Percentiles rank a stretch among this genome's conserved stretches.
Evolutionary conservation across 2,329 filamentous ascomycete genomes (phyloP).

Genomic region (Dothistroma septosporum): DNA sequence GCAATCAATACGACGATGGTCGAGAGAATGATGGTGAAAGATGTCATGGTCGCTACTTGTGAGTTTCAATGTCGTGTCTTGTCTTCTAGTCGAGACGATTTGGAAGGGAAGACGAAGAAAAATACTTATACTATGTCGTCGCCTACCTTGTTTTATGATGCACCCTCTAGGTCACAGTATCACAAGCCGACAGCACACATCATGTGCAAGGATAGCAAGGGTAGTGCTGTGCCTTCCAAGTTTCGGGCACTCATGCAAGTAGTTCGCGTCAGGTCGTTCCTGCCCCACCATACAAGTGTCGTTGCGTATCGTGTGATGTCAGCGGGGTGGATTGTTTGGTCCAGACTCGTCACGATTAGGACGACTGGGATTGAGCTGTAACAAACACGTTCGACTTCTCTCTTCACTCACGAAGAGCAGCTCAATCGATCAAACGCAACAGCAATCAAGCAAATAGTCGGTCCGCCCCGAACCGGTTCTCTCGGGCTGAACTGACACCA

Average conservation of each 20-base stretch:
- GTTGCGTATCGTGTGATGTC: neutral
- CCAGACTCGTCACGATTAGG: neutral
- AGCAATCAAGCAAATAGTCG: neutral
- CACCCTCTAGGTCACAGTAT: neutral
- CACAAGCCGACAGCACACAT: neutral
- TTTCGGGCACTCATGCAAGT: neutral
- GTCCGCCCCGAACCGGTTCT: too few relatives aligned
- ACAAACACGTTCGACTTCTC: neutral
- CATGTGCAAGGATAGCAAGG: neutral
- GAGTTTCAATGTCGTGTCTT: neutral
- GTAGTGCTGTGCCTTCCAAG: neutral
- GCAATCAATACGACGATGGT: slow-evolving; percentile 36
- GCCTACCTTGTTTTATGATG: neutral
- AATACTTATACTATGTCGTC: neutral
- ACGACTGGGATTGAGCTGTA: neutral
- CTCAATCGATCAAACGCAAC: neutral
- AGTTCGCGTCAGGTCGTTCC: neutral
- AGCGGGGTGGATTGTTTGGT: neutral
- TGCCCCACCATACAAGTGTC: neutral
- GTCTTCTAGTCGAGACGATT: neutral
- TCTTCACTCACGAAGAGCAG: neutral
- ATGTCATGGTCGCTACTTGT: slow-evolving; percentile 21
- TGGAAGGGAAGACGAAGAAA: neutral
- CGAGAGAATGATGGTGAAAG: slow-evolving; percentile 23
- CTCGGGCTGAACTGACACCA: neutral